Base-by-base conservation (phyloP, 176 grass and related monocot species). In the Calamus simplicifolius region DNA sequence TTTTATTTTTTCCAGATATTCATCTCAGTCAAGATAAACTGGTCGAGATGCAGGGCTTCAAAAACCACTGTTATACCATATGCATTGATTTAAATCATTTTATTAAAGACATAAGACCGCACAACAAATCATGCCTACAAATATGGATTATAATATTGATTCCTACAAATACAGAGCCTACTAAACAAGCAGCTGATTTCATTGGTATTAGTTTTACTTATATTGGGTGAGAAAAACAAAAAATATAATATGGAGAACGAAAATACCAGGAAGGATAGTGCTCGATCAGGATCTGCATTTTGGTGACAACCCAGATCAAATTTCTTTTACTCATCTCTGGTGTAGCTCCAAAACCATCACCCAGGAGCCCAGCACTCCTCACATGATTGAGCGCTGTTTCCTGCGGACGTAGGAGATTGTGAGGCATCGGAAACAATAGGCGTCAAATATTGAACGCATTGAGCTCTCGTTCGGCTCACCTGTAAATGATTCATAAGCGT, bases 401-500 rank as follows among this genome's bases (percentile, higher is more conserved):
- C 73, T 62, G 70, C 27, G 50, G 15, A 57, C 5, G 66, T 54
- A 6, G 19, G 0, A 62, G 23, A 59, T 18, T 58, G 43, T 62
- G 51, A 69, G 5, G 25, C 58, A 70, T 66, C 16, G 16, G 56
- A 18, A 6, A 15, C 16, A 6, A 30, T 4, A 14, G 12, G 7
- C 3, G 19, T 6, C 4, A 16, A 16, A 54, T 12, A 29, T 13
- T 35, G 25, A 25, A 59, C 25, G 5, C 25, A 43, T 2, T 43
- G 12, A 10, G 3, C 12, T 2, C 12, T 43, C 35, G 5, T 57
- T 54, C 54, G 21, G 52, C 13, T 27, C 57, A 93, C 94, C 79
- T 99, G 94, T 61, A 99, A 64, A 89, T 98, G 94, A 56, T 98
- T 98, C 94, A 98, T 98, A 49, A 98, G 25, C 14, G 94, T 89